These are phyloP conservation scores for Globisporangium middletonii DNA, from an alignment of 352 stramenopile genomes.

Conservation along the genomic window DNA sequence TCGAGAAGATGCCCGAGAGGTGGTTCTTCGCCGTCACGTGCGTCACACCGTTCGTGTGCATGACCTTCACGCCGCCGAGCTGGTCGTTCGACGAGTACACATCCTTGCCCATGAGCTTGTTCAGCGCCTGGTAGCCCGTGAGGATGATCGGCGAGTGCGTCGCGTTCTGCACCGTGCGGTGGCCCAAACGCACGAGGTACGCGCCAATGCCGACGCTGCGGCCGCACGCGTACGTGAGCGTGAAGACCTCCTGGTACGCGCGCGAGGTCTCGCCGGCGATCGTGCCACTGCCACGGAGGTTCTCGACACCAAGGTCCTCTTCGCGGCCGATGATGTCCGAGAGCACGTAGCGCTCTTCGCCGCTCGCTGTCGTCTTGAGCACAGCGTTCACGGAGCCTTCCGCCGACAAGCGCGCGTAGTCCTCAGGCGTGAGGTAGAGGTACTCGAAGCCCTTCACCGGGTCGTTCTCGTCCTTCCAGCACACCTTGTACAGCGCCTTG, in stretches of 20 bases:
- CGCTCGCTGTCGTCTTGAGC: constrained; percentile 43
- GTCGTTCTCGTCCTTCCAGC: constrained; percentile 95
- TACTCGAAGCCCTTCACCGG: constrained; percentile 98
- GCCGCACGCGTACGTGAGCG: constrained; percentile 98
- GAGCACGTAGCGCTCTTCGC: constrained; percentile 91
- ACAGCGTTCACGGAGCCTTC: constrained; percentile 89
- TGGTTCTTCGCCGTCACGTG: constrained; percentile 97
- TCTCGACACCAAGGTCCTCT: constrained; percentile 98
- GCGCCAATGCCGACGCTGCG: constrained; percentile 99
- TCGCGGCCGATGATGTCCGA: constrained; percentile 98
- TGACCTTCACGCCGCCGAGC: constrained; percentile 98
- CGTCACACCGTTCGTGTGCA: constrained; percentile 99
- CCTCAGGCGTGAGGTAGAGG: constrained; percentile 93
- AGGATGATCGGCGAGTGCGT: constrained; percentile 98
- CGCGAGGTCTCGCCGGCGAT: constrained; percentile 99
- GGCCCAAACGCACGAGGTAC: constrained; percentile 98
- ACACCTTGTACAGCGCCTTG: constrained; percentile 97
- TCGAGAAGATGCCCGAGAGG: constrained; percentile 92
- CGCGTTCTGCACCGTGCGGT: constrained; percentile 99
- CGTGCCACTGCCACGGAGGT: constrained; percentile 97
- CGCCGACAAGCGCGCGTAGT: constrained; percentile 91
- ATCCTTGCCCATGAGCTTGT: constrained; percentile 99
- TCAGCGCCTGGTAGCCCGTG: constrained; percentile 99
- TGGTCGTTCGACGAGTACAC: constrained; percentile 99
- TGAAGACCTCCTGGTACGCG: constrained; percentile 99